phyloP scores from a whole-genome alignment of 257 asterid genomes.

The Avicennia marina region DNA sequence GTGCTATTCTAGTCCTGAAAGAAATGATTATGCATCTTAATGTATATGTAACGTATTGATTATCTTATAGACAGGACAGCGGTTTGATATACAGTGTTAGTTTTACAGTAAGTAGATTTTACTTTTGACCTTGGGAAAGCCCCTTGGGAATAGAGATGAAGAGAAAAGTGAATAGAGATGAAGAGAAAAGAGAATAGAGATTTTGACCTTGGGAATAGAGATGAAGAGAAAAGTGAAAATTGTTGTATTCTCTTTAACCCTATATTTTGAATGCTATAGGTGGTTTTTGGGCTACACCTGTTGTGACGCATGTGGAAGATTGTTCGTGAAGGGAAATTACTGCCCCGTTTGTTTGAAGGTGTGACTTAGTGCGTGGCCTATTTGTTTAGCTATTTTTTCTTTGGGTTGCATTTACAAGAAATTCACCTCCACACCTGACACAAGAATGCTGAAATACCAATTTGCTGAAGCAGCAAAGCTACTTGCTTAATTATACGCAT shows the following conservation, averaged over 20 bases:
- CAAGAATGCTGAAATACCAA: neutral
- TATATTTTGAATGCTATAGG: slow-evolving; percentile 34
- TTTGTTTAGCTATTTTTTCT: neutral
- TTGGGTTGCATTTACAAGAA: neutral
- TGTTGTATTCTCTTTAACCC: neutral
- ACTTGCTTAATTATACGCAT: slow-evolving; percentile 4
- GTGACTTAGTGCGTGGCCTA: slow-evolving; percentile 8
- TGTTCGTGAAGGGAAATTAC: slow-evolving; percentile 88
- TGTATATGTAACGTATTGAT: too few relatives aligned
- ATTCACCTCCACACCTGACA: neutral
- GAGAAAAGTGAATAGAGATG: too few relatives aligned
- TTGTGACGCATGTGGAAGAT: slow-evolving; percentile 99
- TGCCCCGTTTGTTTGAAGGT: slow-evolving; percentile 99
- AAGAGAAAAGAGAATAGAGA: too few relatives aligned
- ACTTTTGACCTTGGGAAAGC: too few relatives aligned
- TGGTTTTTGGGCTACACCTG: slow-evolving; percentile 99
- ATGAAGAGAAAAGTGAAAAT: neutral
- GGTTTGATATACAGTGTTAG: too few relatives aligned
- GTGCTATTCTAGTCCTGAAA: neutral
- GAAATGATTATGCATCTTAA: neutral
- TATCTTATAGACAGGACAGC: too few relatives aligned
- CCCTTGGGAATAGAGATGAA: too few relatives aligned
- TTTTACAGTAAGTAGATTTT: too few relatives aligned
- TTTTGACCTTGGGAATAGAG: too few relatives aligned
- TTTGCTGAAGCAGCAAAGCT: neutral